These are phyloP conservation scores for Lasiodiplodia hormozganensis DNA, from an alignment of 2,329 filamentous ascomycete species.

Conservation along the genomic window DNA sequence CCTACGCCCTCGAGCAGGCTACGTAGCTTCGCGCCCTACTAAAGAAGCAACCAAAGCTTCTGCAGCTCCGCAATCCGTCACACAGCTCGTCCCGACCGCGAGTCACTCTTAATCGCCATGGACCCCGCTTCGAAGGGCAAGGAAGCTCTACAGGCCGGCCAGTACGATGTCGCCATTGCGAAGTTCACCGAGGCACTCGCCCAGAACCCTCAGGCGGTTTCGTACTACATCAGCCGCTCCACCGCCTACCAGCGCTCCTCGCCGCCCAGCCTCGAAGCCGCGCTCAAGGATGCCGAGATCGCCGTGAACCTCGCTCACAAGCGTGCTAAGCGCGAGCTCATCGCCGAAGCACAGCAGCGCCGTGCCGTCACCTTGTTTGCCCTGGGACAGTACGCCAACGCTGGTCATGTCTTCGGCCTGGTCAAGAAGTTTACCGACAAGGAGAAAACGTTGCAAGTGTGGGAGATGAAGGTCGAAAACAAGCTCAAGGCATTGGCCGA, in stretches of 20 bases:
- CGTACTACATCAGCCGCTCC: conserved; percentile 83
- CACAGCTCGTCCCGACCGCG: background rate
- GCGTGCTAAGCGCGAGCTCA: conserved; percentile 76
- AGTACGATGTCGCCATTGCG: conserved; percentile 72
- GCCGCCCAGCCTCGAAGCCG: conserved; percentile 54
- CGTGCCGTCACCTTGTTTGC: conserved; percentile 77
- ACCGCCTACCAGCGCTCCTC: conserved; percentile 74
- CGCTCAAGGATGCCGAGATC: conserved; percentile 54
- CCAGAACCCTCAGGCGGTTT: conserved; percentile 69
- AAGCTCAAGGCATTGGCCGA: conserved; percentile 60
- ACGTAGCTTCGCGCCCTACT: too few species aligned
- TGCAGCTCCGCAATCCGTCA: background rate
- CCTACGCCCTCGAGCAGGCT: background rate
- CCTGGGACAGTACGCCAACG: conserved; percentile 75
- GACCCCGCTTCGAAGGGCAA: conserved; percentile 62
- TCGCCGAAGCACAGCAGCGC: conserved; percentile 82
- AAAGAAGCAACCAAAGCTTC: background rate
- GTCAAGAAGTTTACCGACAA: conserved; percentile 62
- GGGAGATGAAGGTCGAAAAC: conserved; percentile 62
- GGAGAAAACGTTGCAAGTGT: conserved; percentile 62
- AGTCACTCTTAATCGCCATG: conserved; percentile 45
- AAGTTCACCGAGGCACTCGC: conserved; percentile 70
- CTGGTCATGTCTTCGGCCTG: conserved; percentile 71
- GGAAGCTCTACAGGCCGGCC: conserved; percentile 65
- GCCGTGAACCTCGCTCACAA: conserved; percentile 70